Conservation (phyloP, 2,329 filamentous ascomycete genomes). For the Botryotinia calthae region DNA sequence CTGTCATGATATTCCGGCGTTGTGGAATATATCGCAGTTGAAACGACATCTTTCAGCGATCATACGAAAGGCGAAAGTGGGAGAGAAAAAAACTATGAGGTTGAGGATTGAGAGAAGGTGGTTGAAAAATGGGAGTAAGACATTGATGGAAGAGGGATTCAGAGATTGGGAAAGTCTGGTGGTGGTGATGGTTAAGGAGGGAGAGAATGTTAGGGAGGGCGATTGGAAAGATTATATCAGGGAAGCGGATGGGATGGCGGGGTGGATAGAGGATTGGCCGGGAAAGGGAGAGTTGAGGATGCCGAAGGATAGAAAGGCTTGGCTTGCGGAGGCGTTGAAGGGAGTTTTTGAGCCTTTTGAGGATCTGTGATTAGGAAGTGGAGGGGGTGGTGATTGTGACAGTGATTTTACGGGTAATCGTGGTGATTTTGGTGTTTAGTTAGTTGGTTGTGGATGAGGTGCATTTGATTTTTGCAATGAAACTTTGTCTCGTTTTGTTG, state of each 20-base stretch:
- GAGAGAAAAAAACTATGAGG: neutral
- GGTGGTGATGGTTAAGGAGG: neutral
- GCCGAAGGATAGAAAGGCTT: neutral
- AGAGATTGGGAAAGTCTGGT: neutral
- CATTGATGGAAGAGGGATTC: neutral
- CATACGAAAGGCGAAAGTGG: neutral
- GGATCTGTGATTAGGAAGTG: neutral
- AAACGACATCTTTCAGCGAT: neutral
- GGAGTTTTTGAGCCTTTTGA: neutral
- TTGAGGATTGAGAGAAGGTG: neutral
- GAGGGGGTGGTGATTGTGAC: too few species aligned
- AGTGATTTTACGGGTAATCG: too few species aligned
- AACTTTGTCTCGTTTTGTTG: neutral
- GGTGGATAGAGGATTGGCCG: constrained; percentile 12
- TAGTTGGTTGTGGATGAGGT: neutral
- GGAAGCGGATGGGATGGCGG: constrained; percentile 1
- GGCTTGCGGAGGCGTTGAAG: neutral
- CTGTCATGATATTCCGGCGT: neutral
- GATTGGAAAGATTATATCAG: neutral
- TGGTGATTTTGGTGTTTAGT: neutral
- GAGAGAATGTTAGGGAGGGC: neutral
- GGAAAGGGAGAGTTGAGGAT: neutral
- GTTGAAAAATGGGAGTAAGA: neutral
- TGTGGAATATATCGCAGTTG: neutral
- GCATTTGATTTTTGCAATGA: neutral